Evolutionary conservation across 352 stramenopile species (phyloP).

Genomic region (Blastocystis sp.): DNA sequence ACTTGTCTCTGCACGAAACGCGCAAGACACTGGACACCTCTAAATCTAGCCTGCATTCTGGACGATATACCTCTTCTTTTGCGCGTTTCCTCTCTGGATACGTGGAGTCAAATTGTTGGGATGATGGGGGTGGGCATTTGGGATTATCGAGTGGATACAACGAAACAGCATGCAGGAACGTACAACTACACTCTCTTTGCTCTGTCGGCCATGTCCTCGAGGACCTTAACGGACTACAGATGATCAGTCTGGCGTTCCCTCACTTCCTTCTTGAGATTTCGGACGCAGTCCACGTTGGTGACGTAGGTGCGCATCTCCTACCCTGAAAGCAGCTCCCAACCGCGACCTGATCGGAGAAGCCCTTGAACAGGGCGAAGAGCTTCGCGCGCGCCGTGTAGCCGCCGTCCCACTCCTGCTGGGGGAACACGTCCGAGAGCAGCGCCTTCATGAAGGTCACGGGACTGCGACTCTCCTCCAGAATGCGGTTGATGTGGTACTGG

Average conservation of each 20-base stretch:
- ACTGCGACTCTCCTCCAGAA: not conserved
- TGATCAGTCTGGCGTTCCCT: not conserved
- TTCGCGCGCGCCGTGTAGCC: not conserved
- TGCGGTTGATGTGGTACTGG: constrained; percentile 2
- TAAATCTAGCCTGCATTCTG: constrained; percentile 54
- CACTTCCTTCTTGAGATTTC: not conserved
- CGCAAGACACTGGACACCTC: constrained; percentile 25
- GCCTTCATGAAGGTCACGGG: constrained; percentile 13
- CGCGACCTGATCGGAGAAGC: not conserved
- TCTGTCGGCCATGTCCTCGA: constrained; percentile 19
- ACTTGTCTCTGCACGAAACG: not conserved
- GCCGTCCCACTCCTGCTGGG: not conserved
- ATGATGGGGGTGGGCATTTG: no score
- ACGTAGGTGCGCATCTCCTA: not conserved
- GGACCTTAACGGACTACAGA: constrained; percentile 25
- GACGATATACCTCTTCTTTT: no score
- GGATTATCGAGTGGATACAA: no score
- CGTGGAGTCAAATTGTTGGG: no score
- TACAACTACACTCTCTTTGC: not conserved
- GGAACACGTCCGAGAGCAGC: constrained; percentile 32
- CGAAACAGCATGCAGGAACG: no score
- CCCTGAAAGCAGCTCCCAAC: not conserved
- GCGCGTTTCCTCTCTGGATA: no score
- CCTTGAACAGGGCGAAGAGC: constrained; percentile 21
- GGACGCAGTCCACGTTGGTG: constrained; percentile 10